Conservation (phyloP, 2,329 filamentous ascomycete genomes). For the Penicillium polonicum region DNA sequence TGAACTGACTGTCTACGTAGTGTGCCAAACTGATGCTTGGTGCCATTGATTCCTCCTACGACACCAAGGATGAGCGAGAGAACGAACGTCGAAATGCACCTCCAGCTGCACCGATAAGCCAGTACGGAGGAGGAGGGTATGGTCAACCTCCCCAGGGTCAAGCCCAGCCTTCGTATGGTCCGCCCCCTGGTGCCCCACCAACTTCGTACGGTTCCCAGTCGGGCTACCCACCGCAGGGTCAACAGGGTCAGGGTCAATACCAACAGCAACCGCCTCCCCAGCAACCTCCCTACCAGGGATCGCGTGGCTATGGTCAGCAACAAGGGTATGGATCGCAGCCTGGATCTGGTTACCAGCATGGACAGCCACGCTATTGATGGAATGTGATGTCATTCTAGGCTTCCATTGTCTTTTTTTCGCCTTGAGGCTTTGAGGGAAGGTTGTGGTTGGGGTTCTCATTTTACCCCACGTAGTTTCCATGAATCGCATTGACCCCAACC, state of each 20-base stretch:
- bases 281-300: slow-evolving; percentile 13
- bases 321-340: slow-evolving; percentile 26
- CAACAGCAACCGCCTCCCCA: slow-evolving; percentile 1
- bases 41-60: slow-evolving; percentile 64
- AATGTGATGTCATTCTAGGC: slow-evolving; percentile 15
- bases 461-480: background rate
- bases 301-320: slow-evolving; percentile 23
- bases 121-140: slow-evolving; percentile 36
- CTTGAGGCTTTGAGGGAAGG: background rate
- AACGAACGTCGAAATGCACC: slow-evolving; percentile 34
- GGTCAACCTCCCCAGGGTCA: slow-evolving; percentile 23
- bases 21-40: slow-evolving; percentile 67
- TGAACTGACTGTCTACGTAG: slow-evolving; percentile 29
- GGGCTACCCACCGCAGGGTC: slow-evolving; percentile 9
- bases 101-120: slow-evolving; percentile 36
- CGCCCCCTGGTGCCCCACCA: slow-evolving; percentile 19
- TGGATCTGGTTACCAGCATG: slow-evolving; percentile 20
- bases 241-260: background rate
- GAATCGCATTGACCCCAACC: background rate
- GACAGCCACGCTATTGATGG: slow-evolving; percentile 23
- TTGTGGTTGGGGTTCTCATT: background rate
- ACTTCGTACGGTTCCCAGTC: slow-evolving; percentile 13
- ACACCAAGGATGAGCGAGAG: slow-evolving; percentile 63
- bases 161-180: slow-evolving; percentile 22
- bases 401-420: background rate